Evolutionary conservation across 1,284 basidiomycete genomes (phyloP), one percentile per base, ranked within the genome.

Genomic region (Cutaneotrichosporon sp.): DNA sequence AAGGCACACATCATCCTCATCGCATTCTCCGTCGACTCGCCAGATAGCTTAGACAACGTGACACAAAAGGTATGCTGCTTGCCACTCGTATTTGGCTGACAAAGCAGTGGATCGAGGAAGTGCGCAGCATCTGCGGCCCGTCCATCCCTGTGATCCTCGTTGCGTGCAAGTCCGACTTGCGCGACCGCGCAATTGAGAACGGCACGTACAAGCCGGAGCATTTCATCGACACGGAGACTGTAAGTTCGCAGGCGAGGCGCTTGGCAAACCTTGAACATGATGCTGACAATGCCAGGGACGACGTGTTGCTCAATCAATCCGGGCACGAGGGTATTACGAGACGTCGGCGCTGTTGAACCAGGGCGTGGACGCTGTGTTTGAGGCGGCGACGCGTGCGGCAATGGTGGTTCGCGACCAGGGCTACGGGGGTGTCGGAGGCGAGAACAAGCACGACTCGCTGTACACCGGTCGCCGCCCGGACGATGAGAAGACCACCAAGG

Each of bases 1-100:
- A 91, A 96, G 79, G 94, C 94, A 51, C 94, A 98, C 75, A 90
- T 98, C 67, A 97, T 98, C 72, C 82, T 98, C 61, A 97, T 98
- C 68, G 93, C 92, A 20, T 98, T 94, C 70, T 83, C 90, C 41
- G 86, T 98, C 70, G 94, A 97, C 76, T 92, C 92, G 19, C 92
- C 91, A 25, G 94, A 97, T 76, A 94, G 90, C 45, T 79, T 97
- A 56, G 94, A 97, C 63, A 97, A 97, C 75, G 93, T 97, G 17
- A 82, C 85, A 17, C 85, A 87, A 59, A 97, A 97, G 82, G 90
- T 87, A 66, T 59, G 77, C 58, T 11, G 19, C 27, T 22, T 2
- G 33, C 17, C 16, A 4, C 19, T 39, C 4, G 26, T 41, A 22
- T 17, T 12, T 6, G 10, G 53, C 62, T 65, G 51, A 65, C 49